Evolutionary conservation across 306 rosid genomes (phyloP).

Genomic region (Casuarina glauca): DNA sequence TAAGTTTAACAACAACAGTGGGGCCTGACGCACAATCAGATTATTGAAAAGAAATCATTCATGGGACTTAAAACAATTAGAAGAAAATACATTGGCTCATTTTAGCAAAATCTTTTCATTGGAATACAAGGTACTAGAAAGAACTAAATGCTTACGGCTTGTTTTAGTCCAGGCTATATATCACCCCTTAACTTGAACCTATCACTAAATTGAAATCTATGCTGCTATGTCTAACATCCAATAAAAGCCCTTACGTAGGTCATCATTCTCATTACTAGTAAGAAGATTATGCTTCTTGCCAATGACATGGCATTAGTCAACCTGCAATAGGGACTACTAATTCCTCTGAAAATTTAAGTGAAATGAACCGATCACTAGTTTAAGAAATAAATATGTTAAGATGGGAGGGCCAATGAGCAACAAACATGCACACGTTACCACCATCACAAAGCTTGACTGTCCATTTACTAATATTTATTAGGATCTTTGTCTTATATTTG

Average conservation of each 20-base stretch:
- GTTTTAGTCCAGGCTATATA: not conserved
- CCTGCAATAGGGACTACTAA: not conserved
- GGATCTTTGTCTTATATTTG: not conserved
- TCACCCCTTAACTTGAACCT: not conserved
- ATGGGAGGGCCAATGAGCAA: not conserved
- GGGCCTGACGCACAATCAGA: not conserved
- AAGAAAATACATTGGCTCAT: not conserved
- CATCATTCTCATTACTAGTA: not conserved
- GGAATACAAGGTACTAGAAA: not conserved
- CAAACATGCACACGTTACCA: not conserved
- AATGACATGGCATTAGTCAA: no score
- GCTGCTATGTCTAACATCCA: not conserved
- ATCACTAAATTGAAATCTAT: conserved; percentile 1
- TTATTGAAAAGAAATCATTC: not conserved
- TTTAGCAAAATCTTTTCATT: not conserved
- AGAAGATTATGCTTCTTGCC: not conserved
- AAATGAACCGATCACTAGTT: not conserved
- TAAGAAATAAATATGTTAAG: conserved; percentile 1
- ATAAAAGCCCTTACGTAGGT: not conserved
- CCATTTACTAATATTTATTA: not conserved
- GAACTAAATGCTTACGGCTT: not conserved
- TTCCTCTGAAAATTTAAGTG: not conserved
- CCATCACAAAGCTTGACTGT: not conserved
- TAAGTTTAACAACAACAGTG: not conserved
- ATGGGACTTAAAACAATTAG: not conserved